phyloP scores from a whole-genome alignment of 495 filamentous ascomycete species.

The Letharia columbiana region DNA sequence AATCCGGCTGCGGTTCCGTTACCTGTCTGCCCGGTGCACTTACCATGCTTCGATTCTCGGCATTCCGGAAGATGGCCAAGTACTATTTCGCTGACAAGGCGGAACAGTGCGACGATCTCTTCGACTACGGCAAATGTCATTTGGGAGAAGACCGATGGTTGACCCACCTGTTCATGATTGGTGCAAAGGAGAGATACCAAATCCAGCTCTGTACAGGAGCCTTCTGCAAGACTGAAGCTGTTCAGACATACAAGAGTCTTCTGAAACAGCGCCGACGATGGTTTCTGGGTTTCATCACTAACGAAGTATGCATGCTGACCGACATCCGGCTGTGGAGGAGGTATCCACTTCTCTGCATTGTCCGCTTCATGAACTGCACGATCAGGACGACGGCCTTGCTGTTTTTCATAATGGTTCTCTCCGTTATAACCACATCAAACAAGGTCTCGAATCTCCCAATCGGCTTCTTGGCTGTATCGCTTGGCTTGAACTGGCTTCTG shows the following conservation, averaged over 20 bases:
- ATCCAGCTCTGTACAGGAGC: slow-evolving; percentile 96
- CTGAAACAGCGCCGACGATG: slow-evolving; percentile 93
- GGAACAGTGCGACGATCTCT: slow-evolving; percentile 91
- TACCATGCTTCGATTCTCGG: slow-evolving; percentile 92
- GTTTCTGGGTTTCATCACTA: slow-evolving; percentile 98
- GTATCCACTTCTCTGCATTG: slow-evolving; percentile 80
- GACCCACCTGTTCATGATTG: slow-evolving; percentile 98
- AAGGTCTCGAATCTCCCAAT: slow-evolving; percentile 71
- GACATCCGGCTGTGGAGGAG: slow-evolving; percentile 84
- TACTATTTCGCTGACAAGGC: slow-evolving; percentile 99
- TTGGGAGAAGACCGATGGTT: slow-evolving; percentile 95
- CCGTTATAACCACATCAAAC: slow-evolving; percentile 76
- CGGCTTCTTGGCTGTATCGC: slow-evolving; percentile 90
- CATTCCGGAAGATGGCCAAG: slow-evolving; percentile 94
- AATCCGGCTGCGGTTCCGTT: slow-evolving; percentile 90
- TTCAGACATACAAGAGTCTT: slow-evolving; percentile 76
- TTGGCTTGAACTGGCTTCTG: slow-evolving; percentile 88
- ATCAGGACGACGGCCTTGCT: slow-evolving; percentile 91
- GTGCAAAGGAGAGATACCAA: slow-evolving; percentile 82
- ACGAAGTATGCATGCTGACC: slow-evolving; percentile 97
- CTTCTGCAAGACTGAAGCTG: slow-evolving; percentile 97
- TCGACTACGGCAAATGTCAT: slow-evolving; percentile 94
- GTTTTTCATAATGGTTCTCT: slow-evolving; percentile 91
- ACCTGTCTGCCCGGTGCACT: slow-evolving; percentile 92
- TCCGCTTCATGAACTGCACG: slow-evolving; percentile 93